Percentiles rank a stretch among this genome's conserved stretches.
These are phyloP conservation scores for Millerozyma acaciae DNA, from an alignment of 805 yeast species.

Conservation along the genomic window DNA sequence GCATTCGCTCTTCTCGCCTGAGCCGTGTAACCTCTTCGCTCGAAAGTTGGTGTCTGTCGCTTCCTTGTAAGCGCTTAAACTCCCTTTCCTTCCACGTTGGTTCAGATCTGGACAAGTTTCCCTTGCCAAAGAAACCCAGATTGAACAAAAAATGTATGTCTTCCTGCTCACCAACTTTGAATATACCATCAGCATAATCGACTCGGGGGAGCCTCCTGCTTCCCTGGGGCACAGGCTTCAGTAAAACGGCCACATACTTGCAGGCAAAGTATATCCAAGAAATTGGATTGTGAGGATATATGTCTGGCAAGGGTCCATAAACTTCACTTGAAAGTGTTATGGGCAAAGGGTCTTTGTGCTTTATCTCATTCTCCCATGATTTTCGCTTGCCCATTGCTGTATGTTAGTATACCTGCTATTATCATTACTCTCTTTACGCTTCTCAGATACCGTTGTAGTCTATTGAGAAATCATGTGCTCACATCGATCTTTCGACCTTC, in stretches of 20 bases:
- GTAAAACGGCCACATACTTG: constrained; percentile 22
- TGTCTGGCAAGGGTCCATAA: constrained; percentile 45
- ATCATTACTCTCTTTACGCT: background rate
- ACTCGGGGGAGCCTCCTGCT: constrained; percentile 17
- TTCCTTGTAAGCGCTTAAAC: constrained; percentile 47
- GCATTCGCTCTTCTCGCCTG: constrained; percentile 67
- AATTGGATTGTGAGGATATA: constrained; percentile 63
- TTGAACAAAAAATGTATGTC: constrained; percentile 67
- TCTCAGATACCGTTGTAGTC: constrained; percentile 98
- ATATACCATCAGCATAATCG: constrained; percentile 22
- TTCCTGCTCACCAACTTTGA: constrained; percentile 37
- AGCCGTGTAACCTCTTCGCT: constrained; percentile 75
- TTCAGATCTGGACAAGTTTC: constrained; percentile 82
- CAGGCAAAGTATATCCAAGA: constrained; percentile 52
- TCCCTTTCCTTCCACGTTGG: constrained; percentile 86
- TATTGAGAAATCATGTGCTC: constrained; percentile 74
- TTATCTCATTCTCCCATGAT: constrained; percentile 24
- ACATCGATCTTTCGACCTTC: constrained; percentile 37
- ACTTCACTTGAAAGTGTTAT: constrained; percentile 35
- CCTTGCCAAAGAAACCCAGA: constrained; percentile 92
- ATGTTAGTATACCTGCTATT: constrained; percentile 12
- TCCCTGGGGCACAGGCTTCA: constrained; percentile 25
- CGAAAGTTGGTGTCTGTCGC: too few relatives aligned
- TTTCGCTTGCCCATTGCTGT: constrained; percentile 30
- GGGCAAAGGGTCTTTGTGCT: constrained; percentile 55